A percentile compares a stretch with the other conserved stretches of the same genome.
Evolutionary conservation across 2,329 filamentous ascomycete species (phyloP).

Genomic region (Bertia moriformis): DNA sequence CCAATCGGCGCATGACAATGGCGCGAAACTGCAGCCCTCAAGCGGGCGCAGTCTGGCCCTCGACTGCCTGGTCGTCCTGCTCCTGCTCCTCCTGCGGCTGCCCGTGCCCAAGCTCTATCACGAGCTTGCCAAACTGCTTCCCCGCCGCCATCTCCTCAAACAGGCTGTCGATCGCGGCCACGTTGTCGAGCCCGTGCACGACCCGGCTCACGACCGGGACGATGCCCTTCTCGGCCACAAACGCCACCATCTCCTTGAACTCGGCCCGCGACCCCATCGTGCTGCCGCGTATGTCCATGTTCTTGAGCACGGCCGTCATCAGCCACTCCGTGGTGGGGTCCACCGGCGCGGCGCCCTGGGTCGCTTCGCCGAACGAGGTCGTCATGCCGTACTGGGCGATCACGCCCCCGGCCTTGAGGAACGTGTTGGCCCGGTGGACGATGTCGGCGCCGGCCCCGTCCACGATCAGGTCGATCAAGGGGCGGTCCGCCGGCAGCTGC

Average conservation of each 20-base stretch:
- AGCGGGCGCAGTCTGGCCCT: too few relatives aligned
- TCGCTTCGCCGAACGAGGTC: too few relatives aligned
- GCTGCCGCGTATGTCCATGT: slow-evolving; percentile 71
- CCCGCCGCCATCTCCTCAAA: slow-evolving; percentile 82
- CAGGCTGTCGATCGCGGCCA: slow-evolving; percentile 65
- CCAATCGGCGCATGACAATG: too few relatives aligned
- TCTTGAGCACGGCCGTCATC: slow-evolving; percentile 73
- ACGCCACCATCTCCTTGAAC: slow-evolving; percentile 79
- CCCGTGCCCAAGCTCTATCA: slow-evolving; percentile 48
- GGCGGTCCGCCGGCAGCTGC: slow-evolving; percentile 48
- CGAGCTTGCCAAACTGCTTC: slow-evolving; percentile 82
- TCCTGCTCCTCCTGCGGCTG: too few relatives aligned
- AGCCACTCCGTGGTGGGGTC: slow-evolving; percentile 79
- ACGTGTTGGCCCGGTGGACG: slow-evolving; percentile 47
- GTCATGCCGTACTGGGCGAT: slow-evolving; percentile 89
- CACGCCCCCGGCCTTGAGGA: slow-evolving; percentile 73
- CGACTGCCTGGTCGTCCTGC: too few relatives aligned
- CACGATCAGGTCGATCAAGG: slow-evolving; percentile 67
- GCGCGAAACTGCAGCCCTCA: too few relatives aligned
- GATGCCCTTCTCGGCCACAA: slow-evolving; percentile 61
- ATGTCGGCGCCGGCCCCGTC: slow-evolving; percentile 85
- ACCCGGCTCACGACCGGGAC: slow-evolving; percentile 64
- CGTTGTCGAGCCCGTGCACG: slow-evolving; percentile 57
- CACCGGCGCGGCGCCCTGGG: too few relatives aligned
- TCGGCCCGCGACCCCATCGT: slow-evolving; percentile 88